Conservation (phyloP, 257 asterid genomes). For the Scutellaria galericulata region DNA sequence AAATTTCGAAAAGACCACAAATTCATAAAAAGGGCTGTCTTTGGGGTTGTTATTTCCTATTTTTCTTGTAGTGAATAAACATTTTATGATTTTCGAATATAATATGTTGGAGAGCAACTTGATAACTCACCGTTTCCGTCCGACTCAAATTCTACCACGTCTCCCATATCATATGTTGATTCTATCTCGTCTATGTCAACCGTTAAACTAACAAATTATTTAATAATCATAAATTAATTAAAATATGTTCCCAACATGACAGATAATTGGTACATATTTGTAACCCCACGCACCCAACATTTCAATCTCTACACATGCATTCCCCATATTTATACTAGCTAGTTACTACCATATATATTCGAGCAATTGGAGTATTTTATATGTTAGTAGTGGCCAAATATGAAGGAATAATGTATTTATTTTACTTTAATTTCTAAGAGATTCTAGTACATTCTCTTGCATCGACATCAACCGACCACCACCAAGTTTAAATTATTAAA, state of each 20-base stretch:
- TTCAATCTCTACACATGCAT: not conserved
- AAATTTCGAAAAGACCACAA: too few relatives aligned
- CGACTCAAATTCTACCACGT: too few relatives aligned
- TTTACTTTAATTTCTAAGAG: not conserved
- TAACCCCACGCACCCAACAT: not conserved
- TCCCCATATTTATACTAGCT: not conserved
- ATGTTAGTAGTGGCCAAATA: not conserved
- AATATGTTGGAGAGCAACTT: too few relatives aligned
- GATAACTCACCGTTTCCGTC: too few relatives aligned
- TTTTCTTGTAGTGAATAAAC: too few relatives aligned
- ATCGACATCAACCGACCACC: not conserved
- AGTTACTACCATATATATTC: not conserved
- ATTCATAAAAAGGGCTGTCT: too few relatives aligned
- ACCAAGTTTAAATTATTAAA: not conserved
- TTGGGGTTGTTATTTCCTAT: too few relatives aligned
- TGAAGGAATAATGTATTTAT: not conserved
- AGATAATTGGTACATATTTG: not conserved
- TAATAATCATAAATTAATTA: not conserved
- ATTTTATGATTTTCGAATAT: too few relatives aligned
- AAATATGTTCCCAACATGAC: slow-evolving; percentile 2
- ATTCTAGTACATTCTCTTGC: not conserved
- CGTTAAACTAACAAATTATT: too few relatives aligned
- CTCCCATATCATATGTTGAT: too few relatives aligned
- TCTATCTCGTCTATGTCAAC: too few relatives aligned
- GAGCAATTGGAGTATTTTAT: not conserved